Evolutionary conservation across 1,284 basidiomycete genomes (phyloP).

Genomic region (Tilletiaria anomala): DNA sequence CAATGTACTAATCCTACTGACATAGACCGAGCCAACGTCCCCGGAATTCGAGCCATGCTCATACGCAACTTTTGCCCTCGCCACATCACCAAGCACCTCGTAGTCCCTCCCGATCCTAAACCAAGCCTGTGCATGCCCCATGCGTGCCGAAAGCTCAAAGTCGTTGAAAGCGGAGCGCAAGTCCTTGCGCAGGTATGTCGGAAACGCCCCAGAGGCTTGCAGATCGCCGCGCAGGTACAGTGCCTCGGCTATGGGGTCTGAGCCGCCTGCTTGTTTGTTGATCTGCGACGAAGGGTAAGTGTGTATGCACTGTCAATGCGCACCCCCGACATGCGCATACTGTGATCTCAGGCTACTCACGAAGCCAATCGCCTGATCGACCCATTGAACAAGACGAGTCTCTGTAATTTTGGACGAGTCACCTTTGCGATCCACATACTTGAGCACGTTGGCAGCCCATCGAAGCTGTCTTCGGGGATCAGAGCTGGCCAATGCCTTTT

Average conservation of each 20-base stretch:
- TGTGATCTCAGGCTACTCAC: slow-evolving; percentile 1
- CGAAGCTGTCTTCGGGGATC: slow-evolving; percentile 52
- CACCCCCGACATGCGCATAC: too few relatives aligned
- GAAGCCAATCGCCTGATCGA: slow-evolving; percentile 47
- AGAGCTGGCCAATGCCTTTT: slow-evolving; percentile 20
- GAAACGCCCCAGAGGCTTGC: slow-evolving; percentile 51
- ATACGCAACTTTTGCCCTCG: slow-evolving; percentile 64
- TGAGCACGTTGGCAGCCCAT: slow-evolving; percentile 66
- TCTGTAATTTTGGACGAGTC: slow-evolving; percentile 47
- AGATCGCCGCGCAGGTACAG: slow-evolving; percentile 60
- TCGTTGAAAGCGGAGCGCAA: slow-evolving; percentile 70
- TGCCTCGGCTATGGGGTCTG: slow-evolving; percentile 53
- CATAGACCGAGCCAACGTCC: slow-evolving; percentile 64
- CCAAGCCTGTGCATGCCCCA: slow-evolving; percentile 47
- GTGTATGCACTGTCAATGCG: too few relatives aligned
- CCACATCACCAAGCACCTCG: slow-evolving; percentile 62
- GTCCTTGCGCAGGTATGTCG: slow-evolving; percentile 46
- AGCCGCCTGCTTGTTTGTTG: slow-evolving; percentile 12
- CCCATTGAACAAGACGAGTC: slow-evolving; percentile 50
- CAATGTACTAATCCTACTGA: slow-evolving; percentile 45
- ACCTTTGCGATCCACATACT: slow-evolving; percentile 51
- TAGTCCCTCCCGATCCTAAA: slow-evolving; percentile 80
- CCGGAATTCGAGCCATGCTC: slow-evolving; percentile 56
- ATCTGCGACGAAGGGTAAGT: slow-evolving; percentile 7
- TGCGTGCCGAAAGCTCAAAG: slow-evolving; percentile 45